Evolutionary conservation across 2,329 filamentous ascomycete species (phyloP).

Genomic region (Sporothrix schenckii): DNA sequence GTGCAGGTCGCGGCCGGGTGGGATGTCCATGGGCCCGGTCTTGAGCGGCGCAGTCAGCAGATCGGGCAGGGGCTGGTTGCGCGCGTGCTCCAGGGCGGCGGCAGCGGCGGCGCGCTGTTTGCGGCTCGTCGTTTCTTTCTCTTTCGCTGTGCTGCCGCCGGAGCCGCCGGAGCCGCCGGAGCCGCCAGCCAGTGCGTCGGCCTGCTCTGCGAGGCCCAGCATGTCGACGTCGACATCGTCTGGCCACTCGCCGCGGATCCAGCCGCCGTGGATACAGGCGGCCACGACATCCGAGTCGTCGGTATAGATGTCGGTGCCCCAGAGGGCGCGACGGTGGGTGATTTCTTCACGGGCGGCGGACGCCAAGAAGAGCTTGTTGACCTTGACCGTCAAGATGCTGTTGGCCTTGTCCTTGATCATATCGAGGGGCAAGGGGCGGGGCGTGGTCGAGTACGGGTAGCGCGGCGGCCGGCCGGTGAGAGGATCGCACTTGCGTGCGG

Average conservation of each 20-base stretch:
- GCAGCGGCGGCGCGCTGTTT: constrained; percentile 36
- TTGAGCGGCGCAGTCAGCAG: constrained; percentile 58
- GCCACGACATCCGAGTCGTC: constrained; percentile 94
- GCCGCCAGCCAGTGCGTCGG: constrained; percentile 38
- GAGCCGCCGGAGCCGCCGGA: no score
- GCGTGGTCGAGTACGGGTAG: constrained; percentile 52
- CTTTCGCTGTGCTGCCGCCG: constrained; percentile 26
- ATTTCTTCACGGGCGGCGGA: constrained; percentile 76
- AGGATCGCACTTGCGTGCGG: constrained; percentile 53
- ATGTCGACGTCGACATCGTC: constrained; percentile 73
- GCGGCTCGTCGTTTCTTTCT: constrained; percentile 41
- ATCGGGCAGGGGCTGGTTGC: constrained; percentile 43
- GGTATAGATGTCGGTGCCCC: constrained; percentile 93
- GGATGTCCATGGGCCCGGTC: constrained; percentile 65
- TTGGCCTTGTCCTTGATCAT: constrained; percentile 75
- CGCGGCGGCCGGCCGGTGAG: constrained; percentile 53
- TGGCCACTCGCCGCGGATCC: constrained; percentile 85
- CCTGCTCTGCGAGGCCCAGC: constrained; percentile 58
- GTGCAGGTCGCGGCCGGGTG: constrained; percentile 75
- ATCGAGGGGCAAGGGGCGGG: constrained; percentile 75
- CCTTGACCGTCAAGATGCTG: constrained; percentile 84
- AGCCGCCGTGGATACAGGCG: constrained; percentile 89
- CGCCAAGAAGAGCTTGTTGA: constrained; percentile 77
- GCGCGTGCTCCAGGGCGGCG: constrained; percentile 34
- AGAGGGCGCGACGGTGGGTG: constrained; percentile 76